Conservation (phyloP, 495 filamentous ascomycete genomes). For the Xylaria bambusicola region DNA sequence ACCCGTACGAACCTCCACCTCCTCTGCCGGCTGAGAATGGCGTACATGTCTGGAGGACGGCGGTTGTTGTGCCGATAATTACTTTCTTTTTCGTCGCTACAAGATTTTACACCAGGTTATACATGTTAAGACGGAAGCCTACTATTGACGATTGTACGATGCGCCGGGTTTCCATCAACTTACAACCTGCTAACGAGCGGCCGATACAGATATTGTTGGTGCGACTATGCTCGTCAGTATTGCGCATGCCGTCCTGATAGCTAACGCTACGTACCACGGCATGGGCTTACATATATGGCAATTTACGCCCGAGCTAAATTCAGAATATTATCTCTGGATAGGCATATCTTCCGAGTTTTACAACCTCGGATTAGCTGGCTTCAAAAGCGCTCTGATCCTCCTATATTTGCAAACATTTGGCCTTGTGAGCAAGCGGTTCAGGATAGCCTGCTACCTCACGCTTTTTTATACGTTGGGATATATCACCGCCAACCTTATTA, state of each 20-base stretch:
- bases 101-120: constrained; percentile 32
- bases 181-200: neutral
- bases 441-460: constrained; percentile 39
- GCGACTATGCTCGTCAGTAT: constrained; percentile 33
- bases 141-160: constrained; percentile 33
- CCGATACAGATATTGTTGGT: constrained; percentile 29
- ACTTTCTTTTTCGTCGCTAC: constrained; percentile 32
- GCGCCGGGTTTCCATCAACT: neutral
- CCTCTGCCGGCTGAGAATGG: constrained; percentile 35
- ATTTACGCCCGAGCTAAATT: constrained; percentile 33
- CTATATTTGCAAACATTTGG: constrained; percentile 45
- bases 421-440: constrained; percentile 35
- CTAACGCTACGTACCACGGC: constrained; percentile 32
- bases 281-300: constrained; percentile 39
- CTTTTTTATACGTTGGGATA: constrained; percentile 47
- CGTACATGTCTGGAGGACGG: constrained; percentile 33
- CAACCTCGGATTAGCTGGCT: constrained; percentile 39
- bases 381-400: constrained; percentile 42
- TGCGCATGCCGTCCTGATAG: constrained; percentile 29
- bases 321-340: constrained; percentile 41
- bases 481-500: constrained; percentile 42
- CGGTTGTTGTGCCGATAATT: constrained; percentile 33
- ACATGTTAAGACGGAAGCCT: constrained; percentile 23
- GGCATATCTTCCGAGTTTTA: constrained; percentile 42
- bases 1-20: constrained; percentile 18